These are phyloP conservation scores for Neoascochyta sp. DNA, from an alignment of 2,329 filamentous ascomycete species.

Conservation along the genomic window DNA sequence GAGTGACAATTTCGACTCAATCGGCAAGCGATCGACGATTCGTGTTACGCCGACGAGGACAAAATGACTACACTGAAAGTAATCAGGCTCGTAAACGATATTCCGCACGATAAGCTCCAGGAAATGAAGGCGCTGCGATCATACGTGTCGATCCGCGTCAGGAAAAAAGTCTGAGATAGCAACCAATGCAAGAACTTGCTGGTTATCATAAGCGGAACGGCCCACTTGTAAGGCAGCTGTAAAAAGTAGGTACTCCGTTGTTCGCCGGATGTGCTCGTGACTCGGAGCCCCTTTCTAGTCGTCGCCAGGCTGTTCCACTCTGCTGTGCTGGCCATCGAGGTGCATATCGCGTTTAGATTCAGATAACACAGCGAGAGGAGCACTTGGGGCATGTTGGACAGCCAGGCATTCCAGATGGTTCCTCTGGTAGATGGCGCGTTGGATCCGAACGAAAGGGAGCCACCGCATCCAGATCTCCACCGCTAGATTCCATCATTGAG, in stretches of 20 bases:
- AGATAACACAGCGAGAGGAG: slow-evolving; percentile 48
- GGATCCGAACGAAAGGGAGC: no score
- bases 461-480: no score
- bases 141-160: slow-evolving; percentile 22
- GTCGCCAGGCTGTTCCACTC: slow-evolving; percentile 47
- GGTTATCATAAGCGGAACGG: slow-evolving; percentile 32
- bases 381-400: slow-evolving; percentile 49
- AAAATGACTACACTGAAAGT: slow-evolving; percentile 1
- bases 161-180: slow-evolving; percentile 43
- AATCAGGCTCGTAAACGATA: slow-evolving; percentile 4
- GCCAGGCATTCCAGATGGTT: no score
- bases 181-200: slow-evolving; percentile 43
- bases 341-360: slow-evolving; percentile 45
- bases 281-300: slow-evolving; percentile 33
- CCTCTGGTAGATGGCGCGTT: no score
- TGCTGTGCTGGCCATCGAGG: slow-evolving; percentile 43
- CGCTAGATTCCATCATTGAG: no score
- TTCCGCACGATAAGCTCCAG: slow-evolving; percentile 8
- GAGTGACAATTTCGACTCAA: slow-evolving; percentile 73
- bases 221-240: slow-evolving; percentile 39
- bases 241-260: slow-evolving; percentile 44
- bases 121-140: not conserved
- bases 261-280: slow-evolving; percentile 24
- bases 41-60: slow-evolving; percentile 22
- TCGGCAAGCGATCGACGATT: slow-evolving; percentile 62